Evolutionary conservation across 2,329 filamentous ascomycete genomes (phyloP).

Genomic region (Pseudopithomyces maydicus): DNA sequence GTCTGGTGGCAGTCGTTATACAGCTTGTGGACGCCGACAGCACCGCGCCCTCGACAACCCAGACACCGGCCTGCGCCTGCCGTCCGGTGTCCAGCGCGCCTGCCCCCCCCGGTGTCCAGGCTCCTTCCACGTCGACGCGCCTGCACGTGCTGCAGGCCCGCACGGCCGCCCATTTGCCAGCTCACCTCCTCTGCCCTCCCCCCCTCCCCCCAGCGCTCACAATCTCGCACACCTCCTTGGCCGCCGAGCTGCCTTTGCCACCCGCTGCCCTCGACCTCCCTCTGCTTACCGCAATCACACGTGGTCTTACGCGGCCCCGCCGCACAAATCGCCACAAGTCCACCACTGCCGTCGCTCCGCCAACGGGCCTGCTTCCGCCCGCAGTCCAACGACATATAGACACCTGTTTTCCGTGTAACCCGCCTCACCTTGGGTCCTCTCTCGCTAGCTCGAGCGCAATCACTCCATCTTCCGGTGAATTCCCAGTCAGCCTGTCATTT

Average conservation of each 20-base stretch:
- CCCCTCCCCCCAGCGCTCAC: too few species aligned
- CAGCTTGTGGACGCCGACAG: neutral
- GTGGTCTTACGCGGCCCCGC: slow-evolving; percentile 24
- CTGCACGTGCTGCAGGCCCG: slow-evolving; percentile 26
- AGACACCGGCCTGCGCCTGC: neutral
- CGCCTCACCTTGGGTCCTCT: slow-evolving; percentile 23
- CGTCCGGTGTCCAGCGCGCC: neutral
- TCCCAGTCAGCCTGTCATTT: neutral
- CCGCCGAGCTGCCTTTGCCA: slow-evolving; percentile 34
- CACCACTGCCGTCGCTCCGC: slow-evolving; percentile 26
- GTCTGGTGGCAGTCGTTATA: too few species aligned
- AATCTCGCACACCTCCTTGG: slow-evolving; percentile 24
- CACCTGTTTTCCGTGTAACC: slow-evolving; percentile 43
- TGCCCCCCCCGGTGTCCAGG: neutral
- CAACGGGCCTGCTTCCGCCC: slow-evolving; percentile 19
- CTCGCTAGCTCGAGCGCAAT: slow-evolving; percentile 21
- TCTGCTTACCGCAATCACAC: slow-evolving; percentile 12
- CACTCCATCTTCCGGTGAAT: slow-evolving; percentile 29
- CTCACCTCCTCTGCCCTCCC: slow-evolving; percentile 32
- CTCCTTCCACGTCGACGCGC: slow-evolving; percentile 36
- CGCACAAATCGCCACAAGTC: slow-evolving; percentile 29
- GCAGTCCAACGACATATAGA: slow-evolving; percentile 36
- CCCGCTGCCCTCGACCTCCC: slow-evolving; percentile 11
- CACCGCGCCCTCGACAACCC: too few species aligned
- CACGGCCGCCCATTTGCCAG: slow-evolving; percentile 14